phyloP scores from a whole-genome alignment of 495 filamentous ascomycete genomes.

The Beverwykella pulmonaria region DNA sequence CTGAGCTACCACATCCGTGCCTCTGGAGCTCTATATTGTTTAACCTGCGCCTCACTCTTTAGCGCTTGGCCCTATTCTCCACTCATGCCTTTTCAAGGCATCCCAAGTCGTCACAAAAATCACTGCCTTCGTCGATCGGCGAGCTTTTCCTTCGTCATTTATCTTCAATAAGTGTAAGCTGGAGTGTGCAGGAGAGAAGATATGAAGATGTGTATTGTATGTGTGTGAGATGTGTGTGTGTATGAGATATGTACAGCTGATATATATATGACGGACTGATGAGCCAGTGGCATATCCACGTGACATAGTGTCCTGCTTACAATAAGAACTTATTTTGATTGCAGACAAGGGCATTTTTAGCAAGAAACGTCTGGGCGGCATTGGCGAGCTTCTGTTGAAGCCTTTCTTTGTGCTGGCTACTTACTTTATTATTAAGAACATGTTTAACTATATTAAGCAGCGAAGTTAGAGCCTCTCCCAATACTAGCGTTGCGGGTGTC shows the following conservation, averaged over 20 bases:
- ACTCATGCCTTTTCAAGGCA: background rate
- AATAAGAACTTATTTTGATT: background rate
- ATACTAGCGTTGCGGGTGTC: background rate
- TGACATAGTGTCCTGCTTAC: too few species aligned
- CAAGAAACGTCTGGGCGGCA: background rate
- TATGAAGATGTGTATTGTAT: too few species aligned
- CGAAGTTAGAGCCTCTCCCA: background rate
- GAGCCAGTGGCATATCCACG: too few species aligned
- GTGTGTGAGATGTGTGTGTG: too few species aligned
- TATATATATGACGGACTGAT: too few species aligned
- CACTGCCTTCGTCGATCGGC: background rate
- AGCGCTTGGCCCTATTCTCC: background rate
- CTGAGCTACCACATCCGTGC: too few species aligned
- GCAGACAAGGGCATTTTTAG: background rate
- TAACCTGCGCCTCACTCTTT: too few species aligned
- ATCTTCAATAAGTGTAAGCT: too few species aligned
- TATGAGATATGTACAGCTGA: too few species aligned
- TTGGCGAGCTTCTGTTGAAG: background rate
- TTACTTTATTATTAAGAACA: background rate
- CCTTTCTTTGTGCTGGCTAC: background rate
- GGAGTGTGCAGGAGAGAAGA: too few species aligned
- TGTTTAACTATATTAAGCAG: conserved; percentile 1
- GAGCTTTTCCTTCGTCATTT: background rate
- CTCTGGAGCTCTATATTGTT: too few species aligned
- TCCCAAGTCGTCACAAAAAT: background rate